Evolutionary conservation across 2,329 filamentous ascomycete species (phyloP).

Genomic region (Aplosporella prunicola): DNA sequence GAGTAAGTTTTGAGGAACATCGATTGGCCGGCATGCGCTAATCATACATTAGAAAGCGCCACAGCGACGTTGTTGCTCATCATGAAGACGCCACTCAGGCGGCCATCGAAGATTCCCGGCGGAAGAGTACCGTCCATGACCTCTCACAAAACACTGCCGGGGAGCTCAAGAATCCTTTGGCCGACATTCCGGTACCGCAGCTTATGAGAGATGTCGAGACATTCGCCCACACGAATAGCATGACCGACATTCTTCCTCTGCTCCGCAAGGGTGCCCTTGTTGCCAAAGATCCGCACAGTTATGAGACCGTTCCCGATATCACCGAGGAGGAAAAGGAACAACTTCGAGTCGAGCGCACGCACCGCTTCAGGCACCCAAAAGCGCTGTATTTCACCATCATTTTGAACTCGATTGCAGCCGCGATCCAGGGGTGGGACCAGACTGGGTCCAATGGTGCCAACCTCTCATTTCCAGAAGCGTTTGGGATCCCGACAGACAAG

Average conservation of each 20-base stretch:
- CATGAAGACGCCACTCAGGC: not conserved
- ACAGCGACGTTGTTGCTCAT: not conserved
- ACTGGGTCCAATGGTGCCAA: slow-evolving; percentile 37
- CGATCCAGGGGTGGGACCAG: slow-evolving; percentile 41
- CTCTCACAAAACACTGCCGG: not conserved
- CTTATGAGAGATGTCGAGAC: slow-evolving; percentile 47
- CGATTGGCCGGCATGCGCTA: too few species aligned
- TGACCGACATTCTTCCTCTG: slow-evolving; percentile 49
- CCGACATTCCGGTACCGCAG: slow-evolving; percentile 42
- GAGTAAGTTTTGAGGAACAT: too few species aligned
- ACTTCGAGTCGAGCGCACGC: slow-evolving; percentile 52
- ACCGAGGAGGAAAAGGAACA: slow-evolving; percentile 49
- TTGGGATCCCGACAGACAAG: slow-evolving; percentile 37
- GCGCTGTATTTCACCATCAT: slow-evolving; percentile 58
- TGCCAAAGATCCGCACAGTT: slow-evolving; percentile 58
- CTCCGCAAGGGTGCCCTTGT: slow-evolving; percentile 63
- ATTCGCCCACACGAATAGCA: slow-evolving; percentile 51
- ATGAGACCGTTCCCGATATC: slow-evolving; percentile 53
- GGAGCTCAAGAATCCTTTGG: slow-evolving; percentile 46
- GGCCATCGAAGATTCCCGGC: not conserved
- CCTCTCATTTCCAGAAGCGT: slow-evolving; percentile 48
- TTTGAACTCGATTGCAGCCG: slow-evolving; percentile 60
- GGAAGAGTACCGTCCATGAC: not conserved
- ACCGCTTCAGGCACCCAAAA: slow-evolving; percentile 57
- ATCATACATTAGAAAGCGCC: not conserved